phyloP scores from a whole-genome alignment of 805 yeast genomes.

The Ogataea dorogensis region DNA sequence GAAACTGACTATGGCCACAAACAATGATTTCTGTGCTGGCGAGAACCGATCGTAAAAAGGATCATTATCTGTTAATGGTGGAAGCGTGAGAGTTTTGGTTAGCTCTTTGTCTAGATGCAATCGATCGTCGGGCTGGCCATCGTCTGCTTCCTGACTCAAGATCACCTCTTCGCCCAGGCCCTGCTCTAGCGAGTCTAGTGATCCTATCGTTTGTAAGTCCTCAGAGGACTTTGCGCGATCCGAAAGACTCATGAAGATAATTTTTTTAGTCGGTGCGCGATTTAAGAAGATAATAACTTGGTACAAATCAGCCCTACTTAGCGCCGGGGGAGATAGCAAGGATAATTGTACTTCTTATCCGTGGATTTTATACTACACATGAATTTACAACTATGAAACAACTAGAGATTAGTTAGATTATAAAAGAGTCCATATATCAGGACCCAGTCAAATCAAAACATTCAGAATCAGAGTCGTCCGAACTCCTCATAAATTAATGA shows the following conservation, averaged over 20 bases:
- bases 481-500: no score
- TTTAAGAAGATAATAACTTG: not conserved
- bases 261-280: constrained; percentile 3
- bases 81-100: constrained; percentile 16
- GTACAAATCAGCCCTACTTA: not conserved
- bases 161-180: not conserved
- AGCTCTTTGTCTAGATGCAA: constrained; percentile 14
- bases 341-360: no score
- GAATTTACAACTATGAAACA: no score
- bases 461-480: no score
- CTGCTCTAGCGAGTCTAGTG: constrained; percentile 5
- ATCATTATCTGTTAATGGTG: constrained; percentile 28
- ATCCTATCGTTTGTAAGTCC: not conserved
- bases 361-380: no score
- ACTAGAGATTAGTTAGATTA: no score
- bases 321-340: no score
- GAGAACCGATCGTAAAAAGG: constrained; percentile 31
- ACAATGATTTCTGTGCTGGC: constrained; percentile 24
- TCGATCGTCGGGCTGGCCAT: constrained; percentile 8
- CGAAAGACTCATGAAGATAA: not conserved
- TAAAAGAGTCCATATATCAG: no score
- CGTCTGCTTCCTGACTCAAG: constrained; percentile 2
- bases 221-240: constrained; percentile 2
- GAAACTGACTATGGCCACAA: constrained; percentile 36
- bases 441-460: no score